Base-by-base conservation (phyloP, 805 yeast genomes). In the Komagataella kurtzmanii region DNA sequence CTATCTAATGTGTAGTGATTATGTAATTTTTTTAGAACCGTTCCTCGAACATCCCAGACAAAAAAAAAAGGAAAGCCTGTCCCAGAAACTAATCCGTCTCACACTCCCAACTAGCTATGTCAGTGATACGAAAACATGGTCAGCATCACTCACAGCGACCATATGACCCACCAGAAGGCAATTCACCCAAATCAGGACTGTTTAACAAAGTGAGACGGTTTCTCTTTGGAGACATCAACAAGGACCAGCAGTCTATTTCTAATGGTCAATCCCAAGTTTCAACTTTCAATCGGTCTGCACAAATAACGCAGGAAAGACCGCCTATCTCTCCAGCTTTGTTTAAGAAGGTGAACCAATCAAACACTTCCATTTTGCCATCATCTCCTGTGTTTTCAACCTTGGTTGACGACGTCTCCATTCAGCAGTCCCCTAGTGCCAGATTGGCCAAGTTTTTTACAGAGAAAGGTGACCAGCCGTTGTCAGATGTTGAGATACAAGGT, bases 401-500 rank as follows among this genome's bases (percentile, higher is more conserved):
- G 40, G 18, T 10, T 4, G 19, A 44, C 19, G 46, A 19, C 19
- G 46, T 44, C 18, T 17, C 19, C 19, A 18, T 19, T 44, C 46
- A 17, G 46, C 19, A 44, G 30, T 67, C 73, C 14, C 81, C 83
- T 4, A 84, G 83, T 65, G 79, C 76, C 30, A 74, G 77, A 36
- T 66, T 87, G 49, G 83, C 88, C 10, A 77, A 74, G 24, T 87
- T 88, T 61, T 87, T 87, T 64, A 72, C 72, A n/a, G 70, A 68
- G 47, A 87, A 85, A 62, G 95, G 95, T n/a, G 77, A 80, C 52
- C 67, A 66, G n/a, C 88, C 91, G 3, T 69, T 88, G 54, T 72
- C 81, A 12, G 88, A 82, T 21, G 71, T 86, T 46, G 96, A 88
- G 62, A 75, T 81, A 59, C 91, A 84, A 64, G 95, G 95, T n/a